Percentiles rank a stretch among this genome's conserved stretches.
These are phyloP conservation scores for Diaporthe sp. DNA, from an alignment of 2,329 filamentous ascomycete species.

Conservation along the genomic window DNA sequence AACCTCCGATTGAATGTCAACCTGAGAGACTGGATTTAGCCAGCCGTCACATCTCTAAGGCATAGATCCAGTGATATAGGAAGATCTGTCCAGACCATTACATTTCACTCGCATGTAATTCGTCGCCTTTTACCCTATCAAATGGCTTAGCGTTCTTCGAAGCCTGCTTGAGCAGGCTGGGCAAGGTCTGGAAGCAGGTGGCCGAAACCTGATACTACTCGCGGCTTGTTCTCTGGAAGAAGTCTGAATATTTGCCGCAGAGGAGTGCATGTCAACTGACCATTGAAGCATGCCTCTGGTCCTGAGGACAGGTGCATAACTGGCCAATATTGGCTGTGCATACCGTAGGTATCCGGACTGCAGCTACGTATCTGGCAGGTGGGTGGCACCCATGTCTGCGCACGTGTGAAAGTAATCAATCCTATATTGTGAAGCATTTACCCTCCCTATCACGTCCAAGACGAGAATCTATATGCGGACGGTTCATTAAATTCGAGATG, in stretches of 20 bases:
- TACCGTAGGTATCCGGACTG: neutral
- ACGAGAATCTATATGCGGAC: neutral
- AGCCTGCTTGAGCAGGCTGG: neutral
- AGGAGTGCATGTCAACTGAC: neutral
- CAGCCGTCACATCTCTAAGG: neutral
- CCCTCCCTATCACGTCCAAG: neutral
- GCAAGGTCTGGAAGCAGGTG: neutral
- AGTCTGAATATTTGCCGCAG: neutral
- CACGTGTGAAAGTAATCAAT: conserved; percentile 17
- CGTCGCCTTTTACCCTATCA: neutral
- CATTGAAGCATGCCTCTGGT: neutral
- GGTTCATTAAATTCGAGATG: neutral
- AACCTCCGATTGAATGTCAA: conserved; percentile 17
- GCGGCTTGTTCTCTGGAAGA: neutral
- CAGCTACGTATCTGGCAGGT: neutral
- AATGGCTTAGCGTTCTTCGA: neutral
- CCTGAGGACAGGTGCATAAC: neutral
- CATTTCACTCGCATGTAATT: neutral
- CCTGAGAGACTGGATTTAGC: neutral
- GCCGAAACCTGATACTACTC: neutral
- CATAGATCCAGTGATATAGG: neutral
- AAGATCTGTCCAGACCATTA: neutral
- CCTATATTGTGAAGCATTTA: conserved; percentile 15
- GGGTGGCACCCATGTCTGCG: neutral
- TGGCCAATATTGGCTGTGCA: neutral